Percentiles rank a stretch among this genome's conserved stretches.
Evolutionary conservation across 306 rosid species (phyloP).

Genomic region (Pyrus betulifolia): DNA sequence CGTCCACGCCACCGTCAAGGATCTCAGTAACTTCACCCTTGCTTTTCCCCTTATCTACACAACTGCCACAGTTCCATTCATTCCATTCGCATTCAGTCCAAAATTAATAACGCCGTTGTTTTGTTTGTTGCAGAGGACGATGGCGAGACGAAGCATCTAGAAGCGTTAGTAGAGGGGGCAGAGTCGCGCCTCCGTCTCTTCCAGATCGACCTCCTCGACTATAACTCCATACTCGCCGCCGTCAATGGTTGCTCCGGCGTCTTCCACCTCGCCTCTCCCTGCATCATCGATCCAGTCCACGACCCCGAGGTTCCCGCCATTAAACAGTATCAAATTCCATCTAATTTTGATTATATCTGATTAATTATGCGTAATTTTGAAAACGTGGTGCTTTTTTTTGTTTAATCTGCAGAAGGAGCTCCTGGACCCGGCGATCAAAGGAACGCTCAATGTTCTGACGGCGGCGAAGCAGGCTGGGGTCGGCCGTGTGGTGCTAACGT

Average conservation of each 20-base stretch:
- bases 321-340: background rate
- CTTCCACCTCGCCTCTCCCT: slow-evolving; percentile 76
- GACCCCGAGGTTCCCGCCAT: slow-evolving; percentile 51
- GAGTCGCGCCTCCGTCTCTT: slow-evolving; percentile 28
- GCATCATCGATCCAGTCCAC: slow-evolving; percentile 52
- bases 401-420: slow-evolving; percentile 28
- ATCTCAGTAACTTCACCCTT: slow-evolving; percentile 40
- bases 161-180: slow-evolving; percentile 38
- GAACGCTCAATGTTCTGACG: slow-evolving; percentile 62
- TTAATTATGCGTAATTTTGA: background rate
- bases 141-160: slow-evolving; percentile 66
- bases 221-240: slow-evolving; percentile 46
- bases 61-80: background rate
- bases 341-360: background rate
- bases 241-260: slow-evolving; percentile 39
- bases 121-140: slow-evolving; percentile 44
- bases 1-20: slow-evolving; percentile 74
- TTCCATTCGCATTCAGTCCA: background rate
- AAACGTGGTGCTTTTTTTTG: background rate
- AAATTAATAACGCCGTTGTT: too few relatives aligned
- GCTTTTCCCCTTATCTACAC: background rate
- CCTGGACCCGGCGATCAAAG: slow-evolving; percentile 83
- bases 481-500: slow-evolving; percentile 72
- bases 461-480: slow-evolving; percentile 81
- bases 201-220: slow-evolving; percentile 81